phyloP scores from a whole-genome alignment of 2,329 filamentous ascomycete genomes.

The Gnomoniopsis smithogilvyi region DNA sequence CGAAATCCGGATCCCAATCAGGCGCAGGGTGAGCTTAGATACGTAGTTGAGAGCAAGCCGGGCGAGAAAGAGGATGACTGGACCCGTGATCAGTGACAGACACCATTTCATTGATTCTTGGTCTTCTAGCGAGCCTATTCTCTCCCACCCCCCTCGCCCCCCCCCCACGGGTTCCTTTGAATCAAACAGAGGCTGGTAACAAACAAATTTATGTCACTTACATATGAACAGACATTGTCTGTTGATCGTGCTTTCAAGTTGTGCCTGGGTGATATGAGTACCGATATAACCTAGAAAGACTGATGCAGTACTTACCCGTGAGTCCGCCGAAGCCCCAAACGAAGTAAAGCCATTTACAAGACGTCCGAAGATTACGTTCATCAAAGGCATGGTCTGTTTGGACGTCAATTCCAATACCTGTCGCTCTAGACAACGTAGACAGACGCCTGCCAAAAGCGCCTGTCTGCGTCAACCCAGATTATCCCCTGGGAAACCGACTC shows the following conservation, averaged over 20 bases:
- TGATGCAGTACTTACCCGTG: constrained; percentile 2
- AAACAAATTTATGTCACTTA: neutral
- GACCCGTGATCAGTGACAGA: neutral
- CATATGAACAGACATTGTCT: constrained; percentile 8
- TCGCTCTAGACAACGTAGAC: neutral
- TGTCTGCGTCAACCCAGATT: neutral
- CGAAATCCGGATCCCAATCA: constrained; percentile 60
- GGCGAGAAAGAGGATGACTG: constrained; percentile 13
- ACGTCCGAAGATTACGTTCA: constrained; percentile 59
- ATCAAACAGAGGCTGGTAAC: no score
- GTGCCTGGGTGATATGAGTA: neutral
- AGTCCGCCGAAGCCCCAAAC: constrained; percentile 21
- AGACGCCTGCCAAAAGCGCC: neutral
- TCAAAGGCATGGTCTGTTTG: constrained; percentile 48
- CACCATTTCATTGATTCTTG: neutral
- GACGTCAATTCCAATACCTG: neutral
- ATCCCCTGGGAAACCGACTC: neutral
- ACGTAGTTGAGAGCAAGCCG: constrained; percentile 8
- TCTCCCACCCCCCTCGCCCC: no score
- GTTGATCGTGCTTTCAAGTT: neutral
- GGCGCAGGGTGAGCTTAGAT: constrained; percentile 54
- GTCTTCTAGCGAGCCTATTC: no score
- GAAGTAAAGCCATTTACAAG: constrained; percentile 43
- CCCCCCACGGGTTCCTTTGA: no score
- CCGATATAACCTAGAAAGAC: neutral